Percentiles rank a stretch among this genome's conserved stretches.
phyloP scores from a whole-genome alignment of 495 filamentous ascomycete species.

The Xylona heveae region DNA sequence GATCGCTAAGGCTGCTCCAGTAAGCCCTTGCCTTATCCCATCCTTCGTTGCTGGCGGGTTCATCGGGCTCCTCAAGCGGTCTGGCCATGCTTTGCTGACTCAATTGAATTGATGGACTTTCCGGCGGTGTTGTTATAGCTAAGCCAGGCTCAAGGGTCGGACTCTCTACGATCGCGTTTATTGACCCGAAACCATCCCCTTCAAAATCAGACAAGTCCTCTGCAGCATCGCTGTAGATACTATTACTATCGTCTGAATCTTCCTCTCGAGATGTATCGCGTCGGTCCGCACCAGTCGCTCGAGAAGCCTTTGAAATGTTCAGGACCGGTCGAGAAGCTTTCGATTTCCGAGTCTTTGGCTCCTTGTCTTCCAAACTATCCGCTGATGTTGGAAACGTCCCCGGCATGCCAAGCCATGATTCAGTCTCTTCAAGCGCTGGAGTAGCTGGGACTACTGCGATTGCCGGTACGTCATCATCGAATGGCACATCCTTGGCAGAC shows the following conservation, averaged over 20 bases:
- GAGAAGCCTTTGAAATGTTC: no score
- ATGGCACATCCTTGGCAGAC: conserved; percentile 13
- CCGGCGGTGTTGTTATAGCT: conserved; percentile 7
- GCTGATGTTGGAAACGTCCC: conserved; percentile 10
- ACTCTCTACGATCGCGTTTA: conserved; percentile 64
- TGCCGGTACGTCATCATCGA: conserved; percentile 16
- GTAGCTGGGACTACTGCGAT: conserved; percentile 27
- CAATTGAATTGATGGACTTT: conserved; percentile 6
- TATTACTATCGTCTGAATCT: conserved; percentile 32
- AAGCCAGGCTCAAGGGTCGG: conserved; percentile 12
- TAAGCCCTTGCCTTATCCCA: conserved; percentile 42
- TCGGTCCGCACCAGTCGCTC: no score
- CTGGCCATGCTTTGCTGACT: conserved; percentile 1
- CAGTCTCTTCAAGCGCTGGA: conserved; percentile 19
- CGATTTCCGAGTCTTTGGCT: conserved; percentile 17
- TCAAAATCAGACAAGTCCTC: conserved; percentile 51
- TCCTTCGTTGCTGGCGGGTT: conserved; percentile 19
- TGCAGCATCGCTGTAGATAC: conserved; percentile 74
- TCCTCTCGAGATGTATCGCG: conserved; percentile 11
- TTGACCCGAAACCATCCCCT: conserved; percentile 57
- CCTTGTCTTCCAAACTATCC: no score
- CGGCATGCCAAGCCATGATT: conserved; percentile 18
- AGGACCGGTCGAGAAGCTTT: no score
- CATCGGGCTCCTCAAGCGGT: background rate
- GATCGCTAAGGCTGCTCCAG: conserved; percentile 37